Evolutionary conservation across 148 eudicot genomes (phyloP).

Genomic region (Polygonum aviculare): DNA sequence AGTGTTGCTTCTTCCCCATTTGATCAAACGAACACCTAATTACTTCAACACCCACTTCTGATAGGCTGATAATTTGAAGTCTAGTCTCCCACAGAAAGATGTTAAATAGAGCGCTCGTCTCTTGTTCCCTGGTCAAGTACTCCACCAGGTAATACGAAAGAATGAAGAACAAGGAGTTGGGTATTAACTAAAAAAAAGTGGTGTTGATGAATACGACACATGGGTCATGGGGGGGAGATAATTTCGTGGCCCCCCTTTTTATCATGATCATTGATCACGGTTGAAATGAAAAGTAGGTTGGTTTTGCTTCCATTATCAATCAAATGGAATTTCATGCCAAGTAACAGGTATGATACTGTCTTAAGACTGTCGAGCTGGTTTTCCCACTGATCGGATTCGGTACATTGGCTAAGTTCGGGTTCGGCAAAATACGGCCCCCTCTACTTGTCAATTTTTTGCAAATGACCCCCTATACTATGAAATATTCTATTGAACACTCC

Average conservation of each 20-base stretch:
- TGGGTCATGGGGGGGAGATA: neutral
- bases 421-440: no score
- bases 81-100: neutral
- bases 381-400: no score
- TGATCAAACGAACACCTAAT: neutral
- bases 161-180: neutral
- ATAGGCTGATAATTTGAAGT: neutral
- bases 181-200: neutral
- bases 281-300: no score
- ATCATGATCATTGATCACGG: neutral
- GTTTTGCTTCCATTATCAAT: no score
- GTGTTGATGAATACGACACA: neutral
- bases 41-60: neutral
- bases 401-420: no score
- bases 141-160: neutral
- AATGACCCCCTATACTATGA: no score
- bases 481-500: no score
- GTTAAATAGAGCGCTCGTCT: neutral
- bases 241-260: neutral
- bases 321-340: no score
- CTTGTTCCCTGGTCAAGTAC: neutral
- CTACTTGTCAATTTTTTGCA: no score
- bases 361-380: no score
- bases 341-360: no score
- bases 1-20: slow-evolving; percentile 7